Base-by-base conservation (phyloP, 2,329 filamentous ascomycete genomes). In the Moelleriella libera region DNA sequence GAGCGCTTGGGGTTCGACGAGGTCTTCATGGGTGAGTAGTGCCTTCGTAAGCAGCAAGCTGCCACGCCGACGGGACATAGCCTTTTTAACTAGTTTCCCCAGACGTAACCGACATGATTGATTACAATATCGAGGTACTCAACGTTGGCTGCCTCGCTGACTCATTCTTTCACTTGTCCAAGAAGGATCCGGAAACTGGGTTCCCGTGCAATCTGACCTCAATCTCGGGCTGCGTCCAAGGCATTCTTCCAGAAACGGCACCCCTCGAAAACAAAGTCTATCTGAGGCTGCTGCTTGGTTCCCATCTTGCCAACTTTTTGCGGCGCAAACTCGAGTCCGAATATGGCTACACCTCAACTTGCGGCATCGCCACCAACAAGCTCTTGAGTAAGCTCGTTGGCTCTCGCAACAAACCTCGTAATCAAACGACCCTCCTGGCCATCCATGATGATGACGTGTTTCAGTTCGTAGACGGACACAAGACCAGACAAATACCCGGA, bases 1-100 rank as follows among this genome's bases (percentile, higher is more conserved):
- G 89, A 97, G 65, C 77, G 84, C 28, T 68, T 97, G 30, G 90
- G 92, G 0, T 87, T 97, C 53, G 92, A 97, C 61, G 92, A 97
- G 70, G 82, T 94, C 45, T 70, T 70, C 44, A 62, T 69, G 71
- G 67, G 67, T 69, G 57, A 43, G 60, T 52, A 30, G n/a, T 1
- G 11, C 10, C 28, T 6, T 37, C 32, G 29, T 41, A 41, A 41
- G 11, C 10, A n/a, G 40, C n/a, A 34, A 12, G 6, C 40, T 11
- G 10, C 9, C 10, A 11, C 40, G 14, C 10, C 5, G 11, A n/a
- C 14, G 40, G 21, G 40, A 41, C 14, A 21, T 21, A 14, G 7
- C 40, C 3, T 41, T 9, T n/a, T 11, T 7, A 2, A 7, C 21
- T 30, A 7, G n/a, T 43, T 9, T 43, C 34, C 34, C 14, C 86